These are phyloP conservation scores for Ogataea trehalophila DNA, from an alignment of 805 yeast genomes.

Conservation along the genomic window DNA sequence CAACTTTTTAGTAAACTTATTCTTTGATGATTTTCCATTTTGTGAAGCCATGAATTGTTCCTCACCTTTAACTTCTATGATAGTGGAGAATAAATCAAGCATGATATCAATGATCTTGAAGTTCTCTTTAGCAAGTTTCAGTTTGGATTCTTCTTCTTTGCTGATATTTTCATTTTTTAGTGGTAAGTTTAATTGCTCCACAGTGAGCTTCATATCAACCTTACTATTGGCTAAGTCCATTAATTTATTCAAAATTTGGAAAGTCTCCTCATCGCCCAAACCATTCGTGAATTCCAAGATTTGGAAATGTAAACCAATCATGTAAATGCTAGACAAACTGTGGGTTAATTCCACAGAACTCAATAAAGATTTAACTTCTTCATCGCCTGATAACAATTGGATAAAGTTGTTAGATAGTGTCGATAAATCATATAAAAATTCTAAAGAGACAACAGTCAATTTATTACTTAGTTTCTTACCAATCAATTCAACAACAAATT, in stretches of 20 bases:
- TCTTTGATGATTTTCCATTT: constrained; percentile 1
- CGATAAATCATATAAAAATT: constrained; percentile 28
- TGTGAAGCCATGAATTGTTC: not conserved
- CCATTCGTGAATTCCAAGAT: constrained; percentile 25
- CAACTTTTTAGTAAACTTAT: constrained; percentile 23
- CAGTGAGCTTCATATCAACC: constrained; percentile 10
- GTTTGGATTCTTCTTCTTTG: constrained; percentile 27
- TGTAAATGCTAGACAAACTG: constrained; percentile 19
- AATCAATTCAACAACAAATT: constrained; percentile 35
- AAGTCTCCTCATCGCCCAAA: constrained; percentile 18
- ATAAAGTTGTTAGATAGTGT: constrained; percentile 26
- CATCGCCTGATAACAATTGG: constrained; percentile 14
- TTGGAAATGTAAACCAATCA: constrained; percentile 29
- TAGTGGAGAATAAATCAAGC: constrained; percentile 71
- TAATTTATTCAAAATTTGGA: constrained; percentile 19
- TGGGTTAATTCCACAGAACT: constrained; percentile 5
- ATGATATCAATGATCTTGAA: constrained; percentile 64
- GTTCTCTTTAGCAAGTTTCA: constrained; percentile 43
- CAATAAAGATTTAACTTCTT: constrained; percentile 8
- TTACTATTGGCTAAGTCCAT: constrained; percentile 32
- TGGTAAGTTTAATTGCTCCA: constrained; percentile 10
- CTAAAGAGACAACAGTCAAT: constrained; percentile 17
- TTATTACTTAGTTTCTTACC: constrained; percentile 29
- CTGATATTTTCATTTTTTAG: constrained; percentile 6
- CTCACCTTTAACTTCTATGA: constrained; percentile 49